phyloP scores from a whole-genome alignment of 768 basidiomycete genomes.

The Nevesoporus exiguus region DNA sequence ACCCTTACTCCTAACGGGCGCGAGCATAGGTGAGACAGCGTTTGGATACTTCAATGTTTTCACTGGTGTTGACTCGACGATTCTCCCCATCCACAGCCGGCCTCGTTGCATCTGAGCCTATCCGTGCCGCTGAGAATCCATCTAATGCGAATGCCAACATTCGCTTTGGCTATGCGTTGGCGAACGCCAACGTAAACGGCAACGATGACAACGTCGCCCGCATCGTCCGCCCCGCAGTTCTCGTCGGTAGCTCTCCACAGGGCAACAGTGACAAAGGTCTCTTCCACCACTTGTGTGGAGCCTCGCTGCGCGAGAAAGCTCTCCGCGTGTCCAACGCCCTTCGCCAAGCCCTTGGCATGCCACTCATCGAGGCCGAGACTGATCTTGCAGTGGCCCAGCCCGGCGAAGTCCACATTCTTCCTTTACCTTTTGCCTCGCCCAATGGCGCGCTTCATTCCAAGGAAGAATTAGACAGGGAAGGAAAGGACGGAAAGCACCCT shows the following conservation, averaged over 20 bases:
- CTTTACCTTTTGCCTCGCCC: conserved; percentile 11
- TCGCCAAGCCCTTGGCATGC: conserved; percentile 53
- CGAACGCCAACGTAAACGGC: conserved; percentile 31
- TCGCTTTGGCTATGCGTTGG: conserved; percentile 38
- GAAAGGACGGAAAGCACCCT: conserved; percentile 11
- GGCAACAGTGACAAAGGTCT: conserved; percentile 10
- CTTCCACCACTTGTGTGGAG: conserved; percentile 30
- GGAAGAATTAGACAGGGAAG: conserved; percentile 6
- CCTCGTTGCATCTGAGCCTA: conserved; percentile 47
- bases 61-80: not conserved
- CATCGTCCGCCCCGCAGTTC: conserved; percentile 14
- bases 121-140: conserved; percentile 42
- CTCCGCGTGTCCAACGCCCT: conserved; percentile 52
- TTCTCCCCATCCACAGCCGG: conserved; percentile 15
- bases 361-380: conserved; percentile 41
- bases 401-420: conserved; percentile 31
- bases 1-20: conserved; percentile 37
- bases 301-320: conserved; percentile 45
- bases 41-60: not conserved
- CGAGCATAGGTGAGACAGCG: conserved; percentile 28
- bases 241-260: conserved; percentile 8
- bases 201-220: conserved; percentile 26
- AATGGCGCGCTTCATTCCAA: not conserved
- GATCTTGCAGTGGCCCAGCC: conserved; percentile 4
- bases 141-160: conserved; percentile 32